Base-by-base conservation (phyloP, 306 rosid species). In the Vigna trinervia region DNA sequence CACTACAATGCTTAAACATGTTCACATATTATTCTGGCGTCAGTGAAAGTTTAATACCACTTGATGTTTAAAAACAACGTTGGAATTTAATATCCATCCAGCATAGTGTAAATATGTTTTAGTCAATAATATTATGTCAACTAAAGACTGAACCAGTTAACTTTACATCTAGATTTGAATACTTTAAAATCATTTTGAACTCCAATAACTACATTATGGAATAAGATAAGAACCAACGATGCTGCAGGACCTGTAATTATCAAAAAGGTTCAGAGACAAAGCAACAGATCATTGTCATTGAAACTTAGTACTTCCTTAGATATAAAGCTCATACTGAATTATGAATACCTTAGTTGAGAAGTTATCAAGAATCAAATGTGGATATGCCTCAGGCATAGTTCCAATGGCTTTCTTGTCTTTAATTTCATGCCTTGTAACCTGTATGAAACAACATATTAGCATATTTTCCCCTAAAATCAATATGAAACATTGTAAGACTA, bases 401-500 rank as follows among this genome's bases (percentile, higher is more conserved):
- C 97, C 96, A 67, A 92, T 80, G 78, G 86, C 76, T 84, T 90
- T 89, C 85, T 61, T 90, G 84, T 90, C 97, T 84, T 87, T 92
- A 80, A 95, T 87, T 77, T 95, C 98, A 75, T 95, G 98, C 78
- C 98, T 89, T 78, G 98, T 88, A 75, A 90, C 97, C 96, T 95
- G 50, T 20, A 85, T 17, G 76, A 38, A 78, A 83, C 51, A 80
- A 50, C 28, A 36, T 23, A 86, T 78, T 78, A 84, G 74, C 56
- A 60, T 12, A 58, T 69, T 51, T 58, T 53, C 54, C 60, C 67
- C 72, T 5, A 47, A 76, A 68, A 78, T 5, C 2, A 47, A 32
- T 6, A 51, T 53, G 10, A 5, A 41, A 61, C 63, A 64, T 15
- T 20, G 69, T 23, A 73, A 74, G 81, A 63, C 71, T 30, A 73